Evolutionary conservation across 305 asterid genomes (phyloP).

Genomic region (Coffea humblotiana): DNA sequence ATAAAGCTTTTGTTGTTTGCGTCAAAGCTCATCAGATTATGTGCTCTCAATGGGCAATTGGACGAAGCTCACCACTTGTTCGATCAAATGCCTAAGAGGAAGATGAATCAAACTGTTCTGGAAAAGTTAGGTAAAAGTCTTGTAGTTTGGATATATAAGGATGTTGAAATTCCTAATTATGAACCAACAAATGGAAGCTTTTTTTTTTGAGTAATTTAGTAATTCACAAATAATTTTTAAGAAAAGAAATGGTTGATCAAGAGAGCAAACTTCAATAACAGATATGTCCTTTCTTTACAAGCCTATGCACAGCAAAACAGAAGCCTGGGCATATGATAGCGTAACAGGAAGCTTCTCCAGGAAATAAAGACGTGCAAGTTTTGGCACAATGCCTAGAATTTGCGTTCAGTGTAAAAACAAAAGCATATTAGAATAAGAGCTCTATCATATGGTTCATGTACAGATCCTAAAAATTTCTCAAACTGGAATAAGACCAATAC

Average conservation of each 20-base stretch:
- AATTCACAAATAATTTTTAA: neutral
- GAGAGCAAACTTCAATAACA: constrained; percentile 60
- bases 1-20: no score
- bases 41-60: no score
- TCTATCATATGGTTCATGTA: neutral
- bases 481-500: no score
- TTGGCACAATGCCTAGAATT: constrained; percentile 58
- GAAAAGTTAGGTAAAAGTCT: no score
- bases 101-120: no score
- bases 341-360: constrained; percentile 77
- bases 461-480: neutral
- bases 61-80: no score
- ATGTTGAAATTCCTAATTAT: neutral
- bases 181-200: neutral
- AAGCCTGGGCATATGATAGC: constrained; percentile 69
- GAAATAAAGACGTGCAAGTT: constrained; percentile 66
- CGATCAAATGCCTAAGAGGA: no score
- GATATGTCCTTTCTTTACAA: constrained; percentile 70
- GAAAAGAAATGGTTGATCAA: constrained; percentile 5
- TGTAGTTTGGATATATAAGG: no score
- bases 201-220: neutral
- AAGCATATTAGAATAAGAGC: neutral
- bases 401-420: constrained; percentile 27
- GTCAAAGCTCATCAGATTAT: no score
- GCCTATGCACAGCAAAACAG: constrained; percentile 86